These are phyloP conservation scores for Neonectria faginata DNA, from an alignment of 2,329 filamentous ascomycete genomes.

Conservation along the genomic window DNA sequence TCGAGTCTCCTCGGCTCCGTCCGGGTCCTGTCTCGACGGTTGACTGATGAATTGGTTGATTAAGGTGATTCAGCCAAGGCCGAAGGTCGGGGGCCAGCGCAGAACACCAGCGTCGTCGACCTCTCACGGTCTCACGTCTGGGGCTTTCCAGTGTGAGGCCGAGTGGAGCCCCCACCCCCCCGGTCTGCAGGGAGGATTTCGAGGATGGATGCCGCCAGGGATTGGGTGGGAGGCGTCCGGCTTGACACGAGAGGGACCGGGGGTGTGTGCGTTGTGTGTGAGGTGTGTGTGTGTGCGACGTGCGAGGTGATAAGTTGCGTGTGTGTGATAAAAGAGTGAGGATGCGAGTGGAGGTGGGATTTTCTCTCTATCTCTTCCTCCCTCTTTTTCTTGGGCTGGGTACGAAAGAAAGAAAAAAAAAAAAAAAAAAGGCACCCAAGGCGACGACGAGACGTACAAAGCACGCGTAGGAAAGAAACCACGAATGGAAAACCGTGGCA, in stretches of 20 bases:
- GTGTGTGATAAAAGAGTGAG: background rate
- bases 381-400: constrained; percentile 1
- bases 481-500: background rate
- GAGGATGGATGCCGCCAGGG: constrained; percentile 41
- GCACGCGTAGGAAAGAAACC: too few relatives aligned
- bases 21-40: background rate
- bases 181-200: constrained; percentile 41
- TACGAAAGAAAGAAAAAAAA: too few relatives aligned
- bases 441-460: too few relatives aligned
- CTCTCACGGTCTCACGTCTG: constrained; percentile 29
- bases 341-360: background rate
- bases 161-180: constrained; percentile 31
- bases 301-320: background rate
- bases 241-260: constrained; percentile 47
- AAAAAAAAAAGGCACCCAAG: too few relatives aligned
- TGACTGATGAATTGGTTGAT: constrained; percentile 33
- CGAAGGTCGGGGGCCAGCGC: constrained; percentile 31
- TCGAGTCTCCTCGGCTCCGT: background rate
- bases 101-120: constrained; percentile 15
- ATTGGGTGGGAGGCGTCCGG: constrained; percentile 48
- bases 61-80: constrained; percentile 43
- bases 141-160: constrained; percentile 41
- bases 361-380: background rate
- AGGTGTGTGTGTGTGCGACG: constrained; percentile 2
- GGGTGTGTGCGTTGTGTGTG: constrained; percentile 15